Evolutionary conservation across 257 asterid species (phyloP), one percentile per base, ranked within the genome.

Genomic region (Salvia rosmarinus): DNA sequence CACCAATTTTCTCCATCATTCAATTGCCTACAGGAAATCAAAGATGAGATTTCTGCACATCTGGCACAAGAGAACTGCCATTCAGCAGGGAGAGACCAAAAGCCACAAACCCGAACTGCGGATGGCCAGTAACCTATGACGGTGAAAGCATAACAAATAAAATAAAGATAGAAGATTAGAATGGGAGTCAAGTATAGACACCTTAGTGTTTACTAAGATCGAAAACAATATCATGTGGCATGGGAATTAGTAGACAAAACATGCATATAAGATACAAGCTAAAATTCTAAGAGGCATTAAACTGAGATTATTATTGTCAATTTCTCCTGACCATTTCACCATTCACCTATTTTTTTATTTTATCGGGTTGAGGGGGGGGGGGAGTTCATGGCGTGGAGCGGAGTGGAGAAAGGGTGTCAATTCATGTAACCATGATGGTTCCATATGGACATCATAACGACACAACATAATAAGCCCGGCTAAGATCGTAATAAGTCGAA

Each of bases 41-140:
- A 74, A 77, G 86, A 75, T 72, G 87, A 86, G 64, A 80, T 84
- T 57, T 86, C 88, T 59, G 90, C 88, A 83, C 99, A 94, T 55
- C 72, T 79, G 69, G 69, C 58, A 75, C 97, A 94, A 65, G 96
- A 91, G 81, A 91, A 91, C 74, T 89, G 97, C 97, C 99, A 91
- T 62, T 94, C 90, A 37, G 23, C 44, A 56, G 99, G 97, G 65
- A 83, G 90, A 77, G 80, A 88, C 99, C 99, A 94, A 83, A 89
- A 94, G 54, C 99, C 99, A 87, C 95, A 94, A 80, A 84, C 95
- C 54, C 86, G 81, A 76, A 87, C 91, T 69, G 83, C 80, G 64
- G 96, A 80, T 66, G 99, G 96, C 99, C 99, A 94, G 81, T 94
- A 94, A 79, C 87, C 99, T 94, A 74, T 51, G 66, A 73, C 44